A percentile compares a stretch with the other conserved stretches of the same genome.
phyloP scores from a whole-genome alignment of 345 rosid species.

The Psidium friedrichsthalianum region DNA sequence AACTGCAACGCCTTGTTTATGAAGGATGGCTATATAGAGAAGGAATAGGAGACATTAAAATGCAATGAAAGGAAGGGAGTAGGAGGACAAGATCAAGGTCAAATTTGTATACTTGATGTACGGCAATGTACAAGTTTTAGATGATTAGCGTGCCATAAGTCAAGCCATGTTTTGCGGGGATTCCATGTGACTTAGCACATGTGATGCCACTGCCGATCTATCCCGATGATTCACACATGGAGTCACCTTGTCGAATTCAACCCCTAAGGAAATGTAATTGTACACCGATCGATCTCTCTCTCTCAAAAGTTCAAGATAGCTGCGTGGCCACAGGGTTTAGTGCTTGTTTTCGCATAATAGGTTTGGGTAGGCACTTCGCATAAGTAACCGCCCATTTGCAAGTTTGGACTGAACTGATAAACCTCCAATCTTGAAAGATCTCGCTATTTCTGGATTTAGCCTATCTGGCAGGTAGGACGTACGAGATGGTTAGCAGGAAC shows the following conservation, averaged over 20 bases:
- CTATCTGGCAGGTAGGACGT: background rate
- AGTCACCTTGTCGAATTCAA: background rate
- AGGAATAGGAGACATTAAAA: background rate
- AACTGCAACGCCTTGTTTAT: conserved; percentile 3
- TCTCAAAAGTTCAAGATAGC: background rate
- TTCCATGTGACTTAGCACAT: conserved; percentile 35
- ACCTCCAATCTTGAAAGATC: background rate
- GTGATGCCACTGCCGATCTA: conserved; percentile 16
- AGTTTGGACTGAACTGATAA: background rate
- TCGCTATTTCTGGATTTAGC: background rate
- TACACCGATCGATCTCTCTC: background rate
- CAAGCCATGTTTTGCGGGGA: conserved; percentile 33
- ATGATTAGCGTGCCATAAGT: conserved; percentile 10
- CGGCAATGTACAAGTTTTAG: background rate
- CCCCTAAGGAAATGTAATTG: background rate
- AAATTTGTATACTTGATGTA: conserved; percentile 1
- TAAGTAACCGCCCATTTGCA: background rate
- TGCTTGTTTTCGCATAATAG: background rate
- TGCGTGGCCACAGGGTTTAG: background rate
- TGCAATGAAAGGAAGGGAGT: background rate
- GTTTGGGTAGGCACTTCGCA: background rate
- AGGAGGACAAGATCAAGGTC: conserved; percentile 1
- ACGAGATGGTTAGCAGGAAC: background rate
- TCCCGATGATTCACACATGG: conserved; percentile 19
- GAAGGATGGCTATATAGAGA: background rate